Evolutionary conservation across 2,329 filamentous ascomycete species (phyloP).

Genomic region (Botrytis aclada): DNA sequence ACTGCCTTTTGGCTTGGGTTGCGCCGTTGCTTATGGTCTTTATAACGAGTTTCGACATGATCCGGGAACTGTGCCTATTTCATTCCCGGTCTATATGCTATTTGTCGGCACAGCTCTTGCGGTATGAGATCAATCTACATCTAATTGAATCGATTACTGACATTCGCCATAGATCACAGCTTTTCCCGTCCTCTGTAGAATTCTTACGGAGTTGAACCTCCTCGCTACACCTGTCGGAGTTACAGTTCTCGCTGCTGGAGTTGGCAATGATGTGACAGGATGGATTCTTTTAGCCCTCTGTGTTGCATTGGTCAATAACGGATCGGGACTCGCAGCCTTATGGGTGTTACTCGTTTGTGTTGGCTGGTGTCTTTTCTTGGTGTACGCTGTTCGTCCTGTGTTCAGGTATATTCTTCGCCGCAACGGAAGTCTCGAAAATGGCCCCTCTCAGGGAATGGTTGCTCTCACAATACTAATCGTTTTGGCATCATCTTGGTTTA

Average conservation of each 20-base stretch:
- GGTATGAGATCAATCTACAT: conserved; percentile 17
- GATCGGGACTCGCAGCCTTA: conserved; percentile 75
- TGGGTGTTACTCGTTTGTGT: conserved; percentile 76
- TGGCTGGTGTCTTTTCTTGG: conserved; percentile 73
- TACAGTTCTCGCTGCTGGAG: conserved; percentile 84
- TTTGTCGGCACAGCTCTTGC: conserved; percentile 93
- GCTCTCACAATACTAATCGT: conserved; percentile 77
- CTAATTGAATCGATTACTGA: neutral
- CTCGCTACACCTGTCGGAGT: conserved; percentile 80
- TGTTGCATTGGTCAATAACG: conserved; percentile 87
- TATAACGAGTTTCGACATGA: conserved; percentile 64
- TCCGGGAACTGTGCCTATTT: conserved; percentile 52
- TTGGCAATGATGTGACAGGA: conserved; percentile 86
- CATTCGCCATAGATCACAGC: conserved; percentile 62
- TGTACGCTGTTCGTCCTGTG: conserved; percentile 67
- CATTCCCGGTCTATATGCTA: conserved; percentile 62
- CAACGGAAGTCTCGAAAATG: conserved; percentile 78
- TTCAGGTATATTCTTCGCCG: conserved; percentile 73
- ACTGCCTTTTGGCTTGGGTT: conserved; percentile 78
- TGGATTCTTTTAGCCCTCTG: conserved; percentile 94
- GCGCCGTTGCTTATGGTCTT: conserved; percentile 75
- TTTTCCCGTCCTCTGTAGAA: conserved; percentile 89
- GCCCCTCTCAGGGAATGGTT: conserved; percentile 81
- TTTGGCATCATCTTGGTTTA: conserved; percentile 80
- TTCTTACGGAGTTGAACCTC: conserved; percentile 85